Evolutionary conservation across 1,284 basidiomycete genomes (phyloP).

Genomic region (Xerocomus nothofagi): DNA sequence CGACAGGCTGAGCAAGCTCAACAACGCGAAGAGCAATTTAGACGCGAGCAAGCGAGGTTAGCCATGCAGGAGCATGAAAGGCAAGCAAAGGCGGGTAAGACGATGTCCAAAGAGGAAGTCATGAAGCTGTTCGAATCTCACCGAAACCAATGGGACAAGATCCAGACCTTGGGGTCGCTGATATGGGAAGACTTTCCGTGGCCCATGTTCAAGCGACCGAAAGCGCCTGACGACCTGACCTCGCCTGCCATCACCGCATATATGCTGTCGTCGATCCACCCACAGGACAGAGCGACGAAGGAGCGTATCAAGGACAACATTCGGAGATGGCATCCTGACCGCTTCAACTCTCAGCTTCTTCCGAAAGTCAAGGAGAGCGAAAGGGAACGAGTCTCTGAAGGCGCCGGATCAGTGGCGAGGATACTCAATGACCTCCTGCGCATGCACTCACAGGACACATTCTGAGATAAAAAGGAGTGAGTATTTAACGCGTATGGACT

Average conservation of each 20-base stretch:
- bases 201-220: slow-evolving; percentile 62
- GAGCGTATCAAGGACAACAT: slow-evolving; percentile 63
- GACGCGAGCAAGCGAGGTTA: slow-evolving; percentile 53
- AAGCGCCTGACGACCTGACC: slow-evolving; percentile 58
- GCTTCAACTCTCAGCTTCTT: slow-evolving; percentile 50
- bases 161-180: slow-evolving; percentile 38
- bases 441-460: slow-evolving; percentile 28
- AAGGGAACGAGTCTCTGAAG: slow-evolving; percentile 46
- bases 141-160: slow-evolving; percentile 55
- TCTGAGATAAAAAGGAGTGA: slow-evolving; percentile 31
- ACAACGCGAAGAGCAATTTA: slow-evolving; percentile 59
- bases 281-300: slow-evolving; percentile 51
- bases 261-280: slow-evolving; percentile 53
- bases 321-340: slow-evolving; percentile 56
- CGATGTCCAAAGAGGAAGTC: slow-evolving; percentile 54
- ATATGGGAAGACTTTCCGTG: slow-evolving; percentile 68
- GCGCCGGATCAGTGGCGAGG: slow-evolving; percentile 50
- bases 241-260: slow-evolving; percentile 55
- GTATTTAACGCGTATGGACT: slow-evolving; percentile 3
- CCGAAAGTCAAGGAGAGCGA: slow-evolving; percentile 53
- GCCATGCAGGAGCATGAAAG: slow-evolving; percentile 42
- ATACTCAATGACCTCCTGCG: slow-evolving; percentile 56
- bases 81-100: slow-evolving; percentile 45
- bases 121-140: slow-evolving; percentile 53
- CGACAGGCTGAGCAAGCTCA: slow-evolving; percentile 56